These are phyloP conservation scores for Camellia japonica DNA, from an alignment of 148 eudicot species.

Conservation along the genomic window DNA sequence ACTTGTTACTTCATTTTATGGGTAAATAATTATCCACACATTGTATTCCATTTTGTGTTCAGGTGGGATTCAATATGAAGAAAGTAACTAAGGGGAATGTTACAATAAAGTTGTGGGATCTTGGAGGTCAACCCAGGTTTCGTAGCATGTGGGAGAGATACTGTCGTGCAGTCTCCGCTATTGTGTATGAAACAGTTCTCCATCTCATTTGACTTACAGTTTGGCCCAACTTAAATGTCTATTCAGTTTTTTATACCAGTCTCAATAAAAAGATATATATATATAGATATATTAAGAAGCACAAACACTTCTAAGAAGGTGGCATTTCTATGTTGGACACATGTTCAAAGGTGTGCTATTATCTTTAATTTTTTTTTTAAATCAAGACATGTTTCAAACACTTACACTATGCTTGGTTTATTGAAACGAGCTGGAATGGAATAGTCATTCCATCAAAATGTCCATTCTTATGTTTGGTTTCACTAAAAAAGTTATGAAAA, in stretches of 20 bases:
- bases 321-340: too few species aligned
- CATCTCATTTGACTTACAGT: slow-evolving; percentile 2
- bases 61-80: slow-evolving; percentile 98
- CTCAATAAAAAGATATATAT: neutral
- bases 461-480: too few species aligned
- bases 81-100: slow-evolving; percentile 98
- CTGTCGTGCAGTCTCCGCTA: slow-evolving; percentile 98
- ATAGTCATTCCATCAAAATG: too few species aligned
- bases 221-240: neutral
- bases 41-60: slow-evolving; percentile 12
- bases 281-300: neutral
- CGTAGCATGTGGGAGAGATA: slow-evolving; percentile 99
- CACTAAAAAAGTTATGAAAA: too few species aligned
- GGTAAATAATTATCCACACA: neutral
- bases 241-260: neutral
- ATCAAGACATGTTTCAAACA: too few species aligned
- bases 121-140: slow-evolving; percentile 99
- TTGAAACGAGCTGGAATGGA: neutral
- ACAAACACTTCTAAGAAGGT: too few species aligned
- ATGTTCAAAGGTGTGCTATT: too few species aligned
- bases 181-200: slow-evolving; percentile 62
- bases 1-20: neutral
- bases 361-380: too few species aligned
- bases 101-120: slow-evolving; percentile 98
- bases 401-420: neutral